phyloP scores from a whole-genome alignment of 2,329 filamentous ascomycete species.

The Lachnellula occidentalis region DNA sequence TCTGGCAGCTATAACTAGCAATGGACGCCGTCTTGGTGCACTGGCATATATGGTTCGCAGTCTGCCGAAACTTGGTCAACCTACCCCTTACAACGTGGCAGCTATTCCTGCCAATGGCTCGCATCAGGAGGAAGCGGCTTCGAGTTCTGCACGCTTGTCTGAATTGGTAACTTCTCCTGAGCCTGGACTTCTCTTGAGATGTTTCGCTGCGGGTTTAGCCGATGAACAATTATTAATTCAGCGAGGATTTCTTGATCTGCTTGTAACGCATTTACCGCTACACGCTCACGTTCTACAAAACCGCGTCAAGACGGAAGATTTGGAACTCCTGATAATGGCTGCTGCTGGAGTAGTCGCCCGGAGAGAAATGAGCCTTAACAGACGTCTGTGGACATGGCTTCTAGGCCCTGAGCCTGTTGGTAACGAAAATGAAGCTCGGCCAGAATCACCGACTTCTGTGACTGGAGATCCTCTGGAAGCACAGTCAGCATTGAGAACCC shows the following conservation, averaged over 20 bases:
- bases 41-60: slow-evolving; percentile 78
- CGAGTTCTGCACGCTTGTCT: slow-evolving; percentile 46
- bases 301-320: slow-evolving; percentile 65
- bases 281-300: slow-evolving; percentile 76
- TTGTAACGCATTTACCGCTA: slow-evolving; percentile 85
- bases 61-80: slow-evolving; percentile 63
- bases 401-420: slow-evolving; percentile 65
- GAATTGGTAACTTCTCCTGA: slow-evolving; percentile 80
- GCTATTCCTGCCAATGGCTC: slow-evolving; percentile 25
- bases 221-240: slow-evolving; percentile 91
- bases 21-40: slow-evolving; percentile 77
- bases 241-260: slow-evolving; percentile 84
- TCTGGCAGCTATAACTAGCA: slow-evolving; percentile 83
- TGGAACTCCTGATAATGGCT: slow-evolving; percentile 75
- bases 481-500: slow-evolving; percentile 51
- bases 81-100: slow-evolving; percentile 30
- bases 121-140: slow-evolving; percentile 30
- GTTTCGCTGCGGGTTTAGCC: slow-evolving; percentile 81
- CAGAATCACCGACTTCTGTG: slow-evolving; percentile 38
- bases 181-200: slow-evolving; percentile 82
- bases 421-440: slow-evolving; percentile 42
- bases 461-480: slow-evolving; percentile 22
- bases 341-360: slow-evolving; percentile 83
- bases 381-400: slow-evolving; percentile 94
- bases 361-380: slow-evolving; percentile 93